Percentiles rank a stretch among this genome's conserved stretches.
Conservation (phyloP, 805 yeast genomes). For the Wickerhamomyces rabaulensis region DNA sequence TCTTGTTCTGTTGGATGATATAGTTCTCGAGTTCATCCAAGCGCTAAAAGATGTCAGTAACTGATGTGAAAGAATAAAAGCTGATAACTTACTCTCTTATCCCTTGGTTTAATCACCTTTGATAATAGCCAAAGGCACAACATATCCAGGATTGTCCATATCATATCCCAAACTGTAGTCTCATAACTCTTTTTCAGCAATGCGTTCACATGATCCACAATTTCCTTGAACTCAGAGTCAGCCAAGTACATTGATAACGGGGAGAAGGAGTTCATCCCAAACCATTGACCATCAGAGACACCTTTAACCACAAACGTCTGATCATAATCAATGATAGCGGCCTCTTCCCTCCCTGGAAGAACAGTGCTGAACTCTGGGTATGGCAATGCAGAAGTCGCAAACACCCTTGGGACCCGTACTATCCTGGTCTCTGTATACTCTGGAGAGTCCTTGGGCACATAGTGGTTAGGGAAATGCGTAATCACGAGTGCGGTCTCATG, state of each 20-base stretch:
- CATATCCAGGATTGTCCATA: slow-evolving; percentile 32
- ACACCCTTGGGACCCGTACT: slow-evolving; percentile 59
- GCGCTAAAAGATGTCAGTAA: slow-evolving; percentile 19
- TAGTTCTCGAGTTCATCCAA: slow-evolving; percentile 39
- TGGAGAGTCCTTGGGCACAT: slow-evolving; percentile 30
- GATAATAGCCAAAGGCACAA: slow-evolving; percentile 38
- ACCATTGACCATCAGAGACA: slow-evolving; percentile 34
- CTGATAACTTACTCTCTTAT: slow-evolving; percentile 11
- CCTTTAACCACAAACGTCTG: slow-evolving; percentile 29
- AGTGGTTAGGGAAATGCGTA: slow-evolving; percentile 64
- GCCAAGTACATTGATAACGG: slow-evolving; percentile 39
- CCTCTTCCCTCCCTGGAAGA: slow-evolving; percentile 61
- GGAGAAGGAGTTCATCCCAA: slow-evolving; percentile 49
- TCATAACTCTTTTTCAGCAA: slow-evolving; percentile 34
- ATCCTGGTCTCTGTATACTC: slow-evolving; percentile 41
- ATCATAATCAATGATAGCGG: slow-evolving; percentile 38
- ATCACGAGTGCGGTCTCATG: slow-evolving; percentile 38
- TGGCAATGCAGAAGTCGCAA: slow-evolving; percentile 27
- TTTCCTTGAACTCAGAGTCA: slow-evolving; percentile 32
- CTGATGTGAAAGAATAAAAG: neutral
- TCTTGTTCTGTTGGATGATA: slow-evolving; percentile 28
- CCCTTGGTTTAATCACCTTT: slow-evolving; percentile 29
- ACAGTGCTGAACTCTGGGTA: slow-evolving; percentile 52
- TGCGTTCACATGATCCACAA: slow-evolving; percentile 42
- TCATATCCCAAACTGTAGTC: slow-evolving; percentile 34